Evolutionary conservation across 73 alveolate genomes (phyloP).

Genomic region (Paramecium tetraurelia): DNA sequence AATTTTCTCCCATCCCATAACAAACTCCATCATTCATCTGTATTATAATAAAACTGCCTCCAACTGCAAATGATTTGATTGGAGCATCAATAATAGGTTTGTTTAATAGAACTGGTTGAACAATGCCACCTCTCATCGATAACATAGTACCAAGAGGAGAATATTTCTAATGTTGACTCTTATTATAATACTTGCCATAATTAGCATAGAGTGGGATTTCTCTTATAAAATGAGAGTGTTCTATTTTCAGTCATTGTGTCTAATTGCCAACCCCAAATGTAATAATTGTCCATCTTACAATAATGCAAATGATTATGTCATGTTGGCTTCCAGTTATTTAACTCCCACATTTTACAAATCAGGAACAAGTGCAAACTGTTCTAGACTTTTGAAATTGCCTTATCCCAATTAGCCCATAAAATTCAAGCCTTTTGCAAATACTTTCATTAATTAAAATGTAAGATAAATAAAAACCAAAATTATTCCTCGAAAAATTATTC

Average conservation of each 20-base stretch:
- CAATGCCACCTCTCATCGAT: neutral
- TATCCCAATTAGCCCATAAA: conserved; percentile 45
- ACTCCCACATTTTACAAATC: neutral
- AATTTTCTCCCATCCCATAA: conserved; percentile 40
- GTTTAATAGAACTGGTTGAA: neutral
- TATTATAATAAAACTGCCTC: neutral
- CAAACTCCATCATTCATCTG: conserved; percentile 1
- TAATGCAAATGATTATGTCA: conserved; percentile 47
- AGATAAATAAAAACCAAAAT: neutral
- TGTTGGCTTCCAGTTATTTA: neutral
- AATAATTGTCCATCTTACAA: neutral
- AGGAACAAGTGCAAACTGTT: neutral
- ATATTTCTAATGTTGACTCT: neutral
- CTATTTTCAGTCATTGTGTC: conserved; percentile 1
- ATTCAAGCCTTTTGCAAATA: conserved; percentile 38
- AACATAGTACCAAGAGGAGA: neutral
- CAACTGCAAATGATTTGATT: neutral
- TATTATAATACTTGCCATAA: neutral
- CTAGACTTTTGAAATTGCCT: neutral
- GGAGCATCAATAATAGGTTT: neutral
- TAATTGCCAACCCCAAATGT: conserved; percentile 34
- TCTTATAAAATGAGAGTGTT: conserved; percentile 13
- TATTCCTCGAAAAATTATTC: neutral
- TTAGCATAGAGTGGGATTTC: neutral
- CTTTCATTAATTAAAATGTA: conserved; percentile 15